Conservation (phyloP, 306 rosid genomes). For the Castanea crenata region DNA sequence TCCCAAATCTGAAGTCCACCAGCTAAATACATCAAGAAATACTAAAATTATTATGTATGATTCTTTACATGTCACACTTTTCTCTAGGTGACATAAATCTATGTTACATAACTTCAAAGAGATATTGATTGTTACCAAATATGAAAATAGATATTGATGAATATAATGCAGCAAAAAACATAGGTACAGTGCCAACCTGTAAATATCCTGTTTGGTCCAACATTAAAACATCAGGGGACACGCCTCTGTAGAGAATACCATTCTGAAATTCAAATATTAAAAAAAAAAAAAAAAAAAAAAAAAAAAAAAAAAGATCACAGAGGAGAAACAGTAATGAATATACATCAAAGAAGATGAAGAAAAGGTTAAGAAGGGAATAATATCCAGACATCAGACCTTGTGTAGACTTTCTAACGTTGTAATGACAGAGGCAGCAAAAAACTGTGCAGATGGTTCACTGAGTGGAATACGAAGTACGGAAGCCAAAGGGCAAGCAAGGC, state of each 20-base stretch:
- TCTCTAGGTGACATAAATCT: background rate
- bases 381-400: constrained; percentile 54
- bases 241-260: constrained; percentile 91
- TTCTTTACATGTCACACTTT: constrained; percentile 2
- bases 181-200: constrained; percentile 49
- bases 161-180: constrained; percentile 4
- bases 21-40: constrained; percentile 45
- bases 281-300: constrained; percentile 9
- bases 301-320: background rate
- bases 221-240: constrained; percentile 83
- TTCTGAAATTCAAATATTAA: constrained; percentile 59
- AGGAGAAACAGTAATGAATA: constrained; percentile 3
- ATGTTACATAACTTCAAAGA: constrained; percentile 12
- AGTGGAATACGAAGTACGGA: constrained; percentile 74
- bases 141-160: constrained; percentile 11
- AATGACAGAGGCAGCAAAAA: constrained; percentile 74
- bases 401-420: constrained; percentile 75
- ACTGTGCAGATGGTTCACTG: constrained; percentile 64
- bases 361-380: background rate
- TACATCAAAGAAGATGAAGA: constrained; percentile 7
- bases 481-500: constrained; percentile 84
- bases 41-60: constrained; percentile 3
- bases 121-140: background rate
- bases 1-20: constrained; percentile 90
- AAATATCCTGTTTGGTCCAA: constrained; percentile 75